A percentile compares a stretch with the other conserved stretches of the same genome.
Evolutionary conservation across 1,139 yeast genomes (phyloP).

Genomic region (Ogataea hybrid): DNA sequence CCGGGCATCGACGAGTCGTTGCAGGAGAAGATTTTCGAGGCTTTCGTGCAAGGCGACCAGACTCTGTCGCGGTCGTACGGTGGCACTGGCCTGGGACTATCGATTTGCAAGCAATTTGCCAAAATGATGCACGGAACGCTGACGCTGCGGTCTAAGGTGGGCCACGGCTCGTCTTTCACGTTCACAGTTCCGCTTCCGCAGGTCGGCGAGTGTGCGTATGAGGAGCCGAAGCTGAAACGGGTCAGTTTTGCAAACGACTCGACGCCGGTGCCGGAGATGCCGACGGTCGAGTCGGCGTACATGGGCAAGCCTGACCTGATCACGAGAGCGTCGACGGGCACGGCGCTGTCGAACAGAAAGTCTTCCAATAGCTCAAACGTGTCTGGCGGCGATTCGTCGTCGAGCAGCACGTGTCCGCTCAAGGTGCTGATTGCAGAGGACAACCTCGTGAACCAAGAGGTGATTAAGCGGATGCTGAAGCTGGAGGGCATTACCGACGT

Average conservation of each 20-base stretch:
- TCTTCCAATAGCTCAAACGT: slow-evolving; percentile 17
- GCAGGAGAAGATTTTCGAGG: slow-evolving; percentile 87
- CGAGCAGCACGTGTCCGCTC: slow-evolving; percentile 2
- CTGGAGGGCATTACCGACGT: slow-evolving; percentile 74
- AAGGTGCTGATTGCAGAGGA: slow-evolving; percentile 87
- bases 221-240: slow-evolving; percentile 35
- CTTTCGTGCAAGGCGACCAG: slow-evolving; percentile 96
- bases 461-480: slow-evolving; percentile 77
- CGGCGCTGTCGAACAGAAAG: slow-evolving; percentile 42
- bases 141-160: slow-evolving; percentile 63
- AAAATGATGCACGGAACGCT: slow-evolving; percentile 86
- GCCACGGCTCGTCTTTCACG: slow-evolving; percentile 77
- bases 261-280: slow-evolving; percentile 1
- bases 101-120: slow-evolving; percentile 90
- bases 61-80: slow-evolving; percentile 89
- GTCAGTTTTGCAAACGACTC: slow-evolving; percentile 38
- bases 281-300: slow-evolving; percentile 13
- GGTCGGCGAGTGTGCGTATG: slow-evolving; percentile 54
- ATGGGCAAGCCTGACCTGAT: slow-evolving; percentile 48
- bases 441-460: slow-evolving; percentile 87
- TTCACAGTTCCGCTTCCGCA: slow-evolving; percentile 78
- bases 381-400: slow-evolving; percentile 1
- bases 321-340: slow-evolving; percentile 55
- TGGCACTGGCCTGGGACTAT: slow-evolving; percentile 93
- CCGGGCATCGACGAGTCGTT: slow-evolving; percentile 83